Conservation (phyloP, 1,284 basidiomycete genomes). For the Cutaneotrichosporon cyanovorans region DNA sequence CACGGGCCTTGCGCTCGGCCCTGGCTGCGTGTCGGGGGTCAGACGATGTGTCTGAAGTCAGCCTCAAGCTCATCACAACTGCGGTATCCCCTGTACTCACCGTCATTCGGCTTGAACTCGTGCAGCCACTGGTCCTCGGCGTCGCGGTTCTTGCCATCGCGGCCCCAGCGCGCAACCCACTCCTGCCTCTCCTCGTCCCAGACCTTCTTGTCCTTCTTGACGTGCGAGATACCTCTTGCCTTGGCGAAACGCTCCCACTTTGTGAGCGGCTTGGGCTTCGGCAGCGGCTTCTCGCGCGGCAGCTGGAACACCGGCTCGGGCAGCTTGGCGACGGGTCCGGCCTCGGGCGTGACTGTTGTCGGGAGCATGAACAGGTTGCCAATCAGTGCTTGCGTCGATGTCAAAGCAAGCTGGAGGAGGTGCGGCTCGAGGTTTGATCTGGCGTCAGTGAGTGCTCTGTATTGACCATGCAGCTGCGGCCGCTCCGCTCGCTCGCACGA, state of each 20-base stretch:
- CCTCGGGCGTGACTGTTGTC: constrained; percentile 61
- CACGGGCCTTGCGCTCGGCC: constrained; percentile 56
- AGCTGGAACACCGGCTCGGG: constrained; percentile 68
- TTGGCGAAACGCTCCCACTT: constrained; percentile 97
- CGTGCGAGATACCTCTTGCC: constrained; percentile 85
- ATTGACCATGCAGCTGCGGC: too few species aligned
- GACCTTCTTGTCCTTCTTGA: constrained; percentile 67
- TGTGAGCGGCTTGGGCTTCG: constrained; percentile 83
- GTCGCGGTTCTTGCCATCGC: constrained; percentile 82
- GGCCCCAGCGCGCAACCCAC: constrained; percentile 91
- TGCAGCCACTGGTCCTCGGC: constrained; percentile 85
- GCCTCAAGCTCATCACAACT: background rate
- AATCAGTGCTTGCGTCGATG: constrained; percentile 77
- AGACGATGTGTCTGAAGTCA: constrained; percentile 53
- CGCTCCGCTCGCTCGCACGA: constrained; percentile 4
- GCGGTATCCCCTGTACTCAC: constrained; percentile 50
- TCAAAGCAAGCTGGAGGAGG: constrained; percentile 71
- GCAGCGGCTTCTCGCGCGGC: constrained; percentile 85
- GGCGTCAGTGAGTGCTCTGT: constrained; percentile 1
- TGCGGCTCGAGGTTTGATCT: constrained; percentile 72
- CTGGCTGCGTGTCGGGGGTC: constrained; percentile 82
- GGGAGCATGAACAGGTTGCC: constrained; percentile 75
- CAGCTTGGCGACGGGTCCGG: constrained; percentile 77
- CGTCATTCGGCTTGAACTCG: constrained; percentile 76
- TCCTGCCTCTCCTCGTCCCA: constrained; percentile 94